Conservation (phyloP, 2,329 filamentous ascomycete species). For the Fusarium sp. region DNA sequence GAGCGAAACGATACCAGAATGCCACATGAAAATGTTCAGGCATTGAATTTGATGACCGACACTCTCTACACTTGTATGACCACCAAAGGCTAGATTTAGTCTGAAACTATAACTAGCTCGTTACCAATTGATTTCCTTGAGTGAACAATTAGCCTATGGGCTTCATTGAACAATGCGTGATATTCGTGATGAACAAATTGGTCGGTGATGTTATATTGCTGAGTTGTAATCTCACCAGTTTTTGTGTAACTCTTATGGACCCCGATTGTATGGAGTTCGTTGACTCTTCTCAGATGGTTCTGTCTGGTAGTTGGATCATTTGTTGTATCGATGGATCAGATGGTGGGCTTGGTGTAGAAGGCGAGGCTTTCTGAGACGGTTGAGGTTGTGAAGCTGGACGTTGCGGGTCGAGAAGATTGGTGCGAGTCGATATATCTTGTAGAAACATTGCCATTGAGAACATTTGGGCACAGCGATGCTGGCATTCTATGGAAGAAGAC, state of each 20-base stretch:
- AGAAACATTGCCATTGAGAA: constrained; percentile 49
- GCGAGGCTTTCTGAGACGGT: neutral
- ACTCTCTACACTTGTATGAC: constrained; percentile 35
- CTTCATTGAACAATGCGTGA: neutral
- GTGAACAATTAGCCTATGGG: neutral
- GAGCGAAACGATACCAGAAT: constrained; percentile 32
- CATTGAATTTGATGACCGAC: constrained; percentile 35
- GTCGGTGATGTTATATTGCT: neutral
- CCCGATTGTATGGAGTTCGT: neutral
- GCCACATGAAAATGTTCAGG: constrained; percentile 7
- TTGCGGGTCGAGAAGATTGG: constrained; percentile 32
- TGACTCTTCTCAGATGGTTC: neutral
- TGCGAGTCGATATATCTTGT: constrained; percentile 45
- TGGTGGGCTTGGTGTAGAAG: constrained; percentile 10
- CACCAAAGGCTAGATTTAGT: constrained; percentile 28
- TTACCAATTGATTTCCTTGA: constrained; percentile 36
- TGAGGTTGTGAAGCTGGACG: neutral
- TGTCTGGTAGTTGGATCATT: constrained; percentile 16
- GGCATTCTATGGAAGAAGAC: constrained; percentile 39
- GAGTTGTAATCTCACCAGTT: neutral
- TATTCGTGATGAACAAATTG: neutral
- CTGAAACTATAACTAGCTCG: constrained; percentile 25
- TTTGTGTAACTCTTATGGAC: neutral
- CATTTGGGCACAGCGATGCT: constrained; percentile 45
- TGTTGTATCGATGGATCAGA: constrained; percentile 16